These are phyloP conservation scores for Vigna nakashimae DNA, from an alignment of 306 rosid genomes.

Conservation along the genomic window DNA sequence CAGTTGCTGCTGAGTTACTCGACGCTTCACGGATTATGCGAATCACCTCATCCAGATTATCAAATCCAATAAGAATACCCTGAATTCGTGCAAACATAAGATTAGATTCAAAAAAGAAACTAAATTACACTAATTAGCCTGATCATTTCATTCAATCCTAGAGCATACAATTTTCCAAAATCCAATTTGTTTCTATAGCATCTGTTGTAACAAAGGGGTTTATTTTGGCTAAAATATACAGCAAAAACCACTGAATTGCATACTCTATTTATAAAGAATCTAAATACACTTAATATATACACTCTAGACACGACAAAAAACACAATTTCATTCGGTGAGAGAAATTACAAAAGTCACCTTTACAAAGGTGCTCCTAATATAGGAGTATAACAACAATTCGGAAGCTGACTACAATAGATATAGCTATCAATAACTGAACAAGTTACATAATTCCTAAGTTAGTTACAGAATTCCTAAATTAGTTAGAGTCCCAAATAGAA, in stretches of 20 bases:
- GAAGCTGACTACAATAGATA: neutral
- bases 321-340: neutral
- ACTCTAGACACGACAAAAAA: neutral
- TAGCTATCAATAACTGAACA: neutral
- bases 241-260: neutral
- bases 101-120: conserved; percentile 22
- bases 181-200: neutral
- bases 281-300: neutral
- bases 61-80: conserved; percentile 93
- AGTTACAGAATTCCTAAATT: no score
- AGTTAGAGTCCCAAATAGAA: neutral
- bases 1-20: conserved; percentile 71
- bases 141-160: conserved; percentile 1
- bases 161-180: neutral
- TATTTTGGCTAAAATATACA: neutral
- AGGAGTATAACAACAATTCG: neutral
- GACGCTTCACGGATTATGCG: conserved; percentile 71
- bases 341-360: neutral
- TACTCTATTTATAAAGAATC: neutral
- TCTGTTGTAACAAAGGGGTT: neutral
- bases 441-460: neutral
- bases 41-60: conserved; percentile 86
- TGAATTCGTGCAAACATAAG: conserved; percentile 43
- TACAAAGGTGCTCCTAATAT: neutral
- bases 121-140: conserved; percentile 12